Percentiles rank a stretch among this genome's conserved stretches.
Evolutionary conservation across 495 filamentous ascomycete species (phyloP).

Genomic region (Lasiosphaeriaceae sp.): DNA sequence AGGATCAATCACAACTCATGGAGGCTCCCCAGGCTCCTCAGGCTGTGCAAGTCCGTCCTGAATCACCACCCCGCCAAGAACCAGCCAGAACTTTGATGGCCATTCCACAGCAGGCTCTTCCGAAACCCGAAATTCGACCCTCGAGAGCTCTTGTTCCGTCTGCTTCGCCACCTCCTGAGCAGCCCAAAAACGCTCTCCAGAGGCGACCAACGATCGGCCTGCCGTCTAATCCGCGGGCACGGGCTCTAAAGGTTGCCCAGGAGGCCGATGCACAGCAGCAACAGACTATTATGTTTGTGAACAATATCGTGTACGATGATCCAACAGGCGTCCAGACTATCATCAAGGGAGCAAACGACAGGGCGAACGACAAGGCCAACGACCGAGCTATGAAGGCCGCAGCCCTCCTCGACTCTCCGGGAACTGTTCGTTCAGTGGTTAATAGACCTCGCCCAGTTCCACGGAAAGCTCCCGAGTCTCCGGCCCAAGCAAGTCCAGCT

Average conservation of each 20-base stretch:
- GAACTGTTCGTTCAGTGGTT: slow-evolving; percentile 37
- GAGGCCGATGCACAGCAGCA: slow-evolving; percentile 29
- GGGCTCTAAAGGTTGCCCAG: slow-evolving; percentile 30
- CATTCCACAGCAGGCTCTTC: background rate
- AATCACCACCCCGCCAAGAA: background rate
- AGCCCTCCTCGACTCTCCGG: slow-evolving; percentile 13
- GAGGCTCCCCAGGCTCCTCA: background rate
- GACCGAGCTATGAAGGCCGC: slow-evolving; percentile 22
- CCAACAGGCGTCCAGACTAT: slow-evolving; percentile 43
- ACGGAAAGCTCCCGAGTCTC: slow-evolving; percentile 39
- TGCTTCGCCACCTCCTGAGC: slow-evolving; percentile 29
- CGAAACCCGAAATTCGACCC: slow-evolving; percentile 27
- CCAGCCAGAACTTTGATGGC: background rate
- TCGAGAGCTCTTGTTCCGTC: slow-evolving; percentile 30
- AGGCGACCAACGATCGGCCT: slow-evolving; percentile 46
- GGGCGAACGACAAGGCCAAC: slow-evolving; percentile 21
- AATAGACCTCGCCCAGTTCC: slow-evolving; percentile 52
- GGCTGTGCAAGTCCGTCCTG: background rate
- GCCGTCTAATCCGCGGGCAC: slow-evolving; percentile 46
- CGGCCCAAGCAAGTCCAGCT: slow-evolving; percentile 23
- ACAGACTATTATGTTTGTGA: slow-evolving; percentile 50
- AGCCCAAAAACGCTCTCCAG: slow-evolving; percentile 39
- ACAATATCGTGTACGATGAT: slow-evolving; percentile 48
- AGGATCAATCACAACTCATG: background rate
- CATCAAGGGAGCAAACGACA: slow-evolving; percentile 34